Evolutionary conservation across 441 rosid genomes (phyloP).

Genomic region (Populus hybrid): DNA sequence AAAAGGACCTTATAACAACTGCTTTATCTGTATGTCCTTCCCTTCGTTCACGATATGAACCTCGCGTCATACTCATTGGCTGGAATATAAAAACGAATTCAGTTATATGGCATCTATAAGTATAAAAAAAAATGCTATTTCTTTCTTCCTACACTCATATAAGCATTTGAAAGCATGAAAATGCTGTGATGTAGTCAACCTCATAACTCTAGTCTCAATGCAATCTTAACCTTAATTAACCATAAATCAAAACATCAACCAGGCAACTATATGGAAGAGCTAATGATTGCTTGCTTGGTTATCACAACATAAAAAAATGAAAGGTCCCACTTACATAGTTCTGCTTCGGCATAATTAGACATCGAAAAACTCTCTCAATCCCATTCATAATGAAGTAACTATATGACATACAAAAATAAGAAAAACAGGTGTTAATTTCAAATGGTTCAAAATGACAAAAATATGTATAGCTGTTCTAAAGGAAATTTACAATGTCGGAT

Average conservation of each 20-base stretch:
- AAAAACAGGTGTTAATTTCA: not conserved
- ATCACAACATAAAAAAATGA: not conserved
- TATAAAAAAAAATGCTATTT: not conserved
- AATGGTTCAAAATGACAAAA: constrained; percentile 2
- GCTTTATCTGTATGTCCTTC: constrained; percentile 92
- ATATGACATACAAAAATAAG: constrained; percentile 21
- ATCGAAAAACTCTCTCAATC: constrained; percentile 89
- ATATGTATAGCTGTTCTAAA: not conserved
- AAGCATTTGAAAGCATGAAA: not conserved
- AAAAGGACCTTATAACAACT: constrained; percentile 70
- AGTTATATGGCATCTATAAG: constrained; percentile 20
- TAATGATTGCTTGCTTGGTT: not conserved
- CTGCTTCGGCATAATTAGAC: constrained; percentile 76
- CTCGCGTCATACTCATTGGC: constrained; percentile 84
- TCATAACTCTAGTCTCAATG: not conserved
- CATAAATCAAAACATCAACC: not conserved
- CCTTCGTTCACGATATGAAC: constrained; percentile 76
- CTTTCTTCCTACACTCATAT: not conserved
- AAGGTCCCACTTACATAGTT: constrained; percentile 71
- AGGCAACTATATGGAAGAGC: not conserved
- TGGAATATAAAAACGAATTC: constrained; percentile 42
- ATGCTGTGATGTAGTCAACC: not conserved
- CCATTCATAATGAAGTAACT: constrained; percentile 93
- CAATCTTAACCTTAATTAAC: not conserved
- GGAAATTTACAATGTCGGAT: not conserved